These are phyloP conservation scores for Breynia disticha DNA, from an alignment of 441 rosid species.

Conservation along the genomic window DNA sequence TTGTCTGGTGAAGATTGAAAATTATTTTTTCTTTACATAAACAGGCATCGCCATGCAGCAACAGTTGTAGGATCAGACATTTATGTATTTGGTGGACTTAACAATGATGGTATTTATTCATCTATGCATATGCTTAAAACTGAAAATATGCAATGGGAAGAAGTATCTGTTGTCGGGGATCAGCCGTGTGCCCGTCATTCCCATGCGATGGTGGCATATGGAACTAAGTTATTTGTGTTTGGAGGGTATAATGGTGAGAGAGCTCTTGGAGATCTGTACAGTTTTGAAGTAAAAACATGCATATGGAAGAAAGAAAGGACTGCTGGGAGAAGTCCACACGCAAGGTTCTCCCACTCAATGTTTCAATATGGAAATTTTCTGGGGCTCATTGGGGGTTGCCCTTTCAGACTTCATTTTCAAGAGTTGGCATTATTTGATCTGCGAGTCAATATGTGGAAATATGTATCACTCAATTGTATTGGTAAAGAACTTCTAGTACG, in stretches of 20 bases:
- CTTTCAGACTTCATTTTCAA: conserved; percentile 60
- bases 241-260: conserved; percentile 77
- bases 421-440: conserved; percentile 70
- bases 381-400: conserved; percentile 93
- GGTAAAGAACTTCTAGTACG: conserved; percentile 73
- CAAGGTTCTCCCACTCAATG: conserved; percentile 87
- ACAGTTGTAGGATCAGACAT: conserved; percentile 58
- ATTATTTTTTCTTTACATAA: neutral
- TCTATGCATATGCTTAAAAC: conserved; percentile 54
- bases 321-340: conserved; percentile 62
- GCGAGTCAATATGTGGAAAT: conserved; percentile 46
- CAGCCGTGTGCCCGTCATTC: conserved; percentile 85
- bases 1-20: neutral
- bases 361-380: conserved; percentile 53
- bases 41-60: conserved; percentile 88
- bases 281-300: conserved; percentile 51
- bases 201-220: conserved; percentile 72
- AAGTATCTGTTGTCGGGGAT: conserved; percentile 40
- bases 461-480: conserved; percentile 45
- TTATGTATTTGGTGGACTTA: conserved; percentile 78
- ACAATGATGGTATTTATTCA: conserved; percentile 43
- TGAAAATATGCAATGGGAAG: conserved; percentile 52
- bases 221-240: conserved; percentile 55
- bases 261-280: conserved; percentile 68
- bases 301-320: conserved; percentile 66